Percentiles rank a stretch among this genome's conserved stretches.
Evolutionary conservation across 2,329 filamentous ascomycete genomes (phyloP).

Genomic region (Ramichloridium luteum): DNA sequence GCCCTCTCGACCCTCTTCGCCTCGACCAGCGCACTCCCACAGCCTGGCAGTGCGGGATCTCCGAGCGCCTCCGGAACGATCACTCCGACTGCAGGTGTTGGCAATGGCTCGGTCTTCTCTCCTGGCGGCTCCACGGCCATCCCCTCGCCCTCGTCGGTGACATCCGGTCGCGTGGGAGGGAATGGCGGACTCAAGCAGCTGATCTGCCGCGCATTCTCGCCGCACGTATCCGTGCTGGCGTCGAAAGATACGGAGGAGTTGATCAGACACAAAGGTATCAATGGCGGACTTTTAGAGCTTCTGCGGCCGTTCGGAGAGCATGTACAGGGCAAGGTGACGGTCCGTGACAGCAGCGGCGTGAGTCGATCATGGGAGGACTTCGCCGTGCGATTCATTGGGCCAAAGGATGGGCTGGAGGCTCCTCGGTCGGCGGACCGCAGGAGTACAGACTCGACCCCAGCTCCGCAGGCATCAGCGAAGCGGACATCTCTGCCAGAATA

Average conservation of each 20-base stretch:
- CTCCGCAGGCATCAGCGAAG: conserved; percentile 11
- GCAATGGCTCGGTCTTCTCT: conserved; percentile 33
- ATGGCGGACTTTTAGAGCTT: conserved; percentile 69
- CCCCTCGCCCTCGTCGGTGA: conserved; percentile 27
- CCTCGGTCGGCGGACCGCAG: conserved; percentile 24
- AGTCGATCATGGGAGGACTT: conserved; percentile 82
- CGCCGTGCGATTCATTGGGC: conserved; percentile 68
- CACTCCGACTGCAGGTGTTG: conserved; percentile 27
- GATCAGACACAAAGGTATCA: conserved; percentile 71
- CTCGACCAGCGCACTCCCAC: conserved; percentile 35
- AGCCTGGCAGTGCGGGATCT: conserved; percentile 19
- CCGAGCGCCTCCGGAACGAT: conserved; percentile 31
- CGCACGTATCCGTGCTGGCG: conserved; percentile 76
- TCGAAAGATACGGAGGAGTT: conserved; percentile 76
- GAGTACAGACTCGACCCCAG: conserved; percentile 27
- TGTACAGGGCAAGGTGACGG: conserved; percentile 74
- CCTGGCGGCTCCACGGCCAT: conserved; percentile 27
- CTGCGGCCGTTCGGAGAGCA: conserved; percentile 83
- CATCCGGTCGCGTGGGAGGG: conserved; percentile 29
- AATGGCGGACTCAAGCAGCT: conserved; percentile 46
- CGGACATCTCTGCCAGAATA: conserved; percentile 21
- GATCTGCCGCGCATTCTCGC: conserved; percentile 75
- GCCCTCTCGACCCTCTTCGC: conserved; percentile 42
- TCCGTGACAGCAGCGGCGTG: conserved; percentile 78
- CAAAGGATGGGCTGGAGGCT: conserved; percentile 43